phyloP scores from a whole-genome alignment of 495 filamentous ascomycete species.

The Physcia stellaris region DNA sequence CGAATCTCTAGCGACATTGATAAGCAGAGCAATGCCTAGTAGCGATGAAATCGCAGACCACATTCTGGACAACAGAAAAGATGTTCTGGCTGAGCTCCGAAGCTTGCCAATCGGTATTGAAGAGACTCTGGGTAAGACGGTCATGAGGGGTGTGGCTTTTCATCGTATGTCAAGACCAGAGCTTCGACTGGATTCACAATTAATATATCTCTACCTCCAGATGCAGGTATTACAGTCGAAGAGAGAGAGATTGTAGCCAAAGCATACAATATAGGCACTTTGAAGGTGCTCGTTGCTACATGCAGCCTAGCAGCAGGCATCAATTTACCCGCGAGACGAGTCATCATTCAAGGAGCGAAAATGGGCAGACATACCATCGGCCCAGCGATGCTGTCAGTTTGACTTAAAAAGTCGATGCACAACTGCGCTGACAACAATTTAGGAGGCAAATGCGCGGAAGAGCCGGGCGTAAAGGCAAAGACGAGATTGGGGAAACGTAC shows the following conservation, averaged over 20 bases:
- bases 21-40: conserved; percentile 47
- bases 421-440: conserved; percentile 7
- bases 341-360: conserved; percentile 65
- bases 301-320: conserved; percentile 79
- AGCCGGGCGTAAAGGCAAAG: conserved; percentile 72
- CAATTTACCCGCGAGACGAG: conserved; percentile 61
- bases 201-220: too few species aligned
- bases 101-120: conserved; percentile 57
- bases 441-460: conserved; percentile 76
- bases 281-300: conserved; percentile 68
- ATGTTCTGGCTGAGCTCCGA: conserved; percentile 55
- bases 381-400: conserved; percentile 55
- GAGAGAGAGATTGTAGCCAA: conserved; percentile 63
- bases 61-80: conserved; percentile 43
- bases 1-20: conserved; percentile 48
- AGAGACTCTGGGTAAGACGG: conserved; percentile 46
- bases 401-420: background rate
- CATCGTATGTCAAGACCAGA: conserved; percentile 57
- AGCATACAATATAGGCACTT: conserved; percentile 54
- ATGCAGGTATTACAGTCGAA: conserved; percentile 68
- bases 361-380: conserved; percentile 70
- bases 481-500: conserved; percentile 69
- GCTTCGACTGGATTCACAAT: too few species aligned
- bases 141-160: conserved; percentile 58
- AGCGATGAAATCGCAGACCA: conserved; percentile 27